A percentile compares a stretch with the other conserved stretches of the same genome.
Evolutionary conservation across 495 filamentous ascomycete genomes (phyloP).

Genomic region (Neurospora cerealis): DNA sequence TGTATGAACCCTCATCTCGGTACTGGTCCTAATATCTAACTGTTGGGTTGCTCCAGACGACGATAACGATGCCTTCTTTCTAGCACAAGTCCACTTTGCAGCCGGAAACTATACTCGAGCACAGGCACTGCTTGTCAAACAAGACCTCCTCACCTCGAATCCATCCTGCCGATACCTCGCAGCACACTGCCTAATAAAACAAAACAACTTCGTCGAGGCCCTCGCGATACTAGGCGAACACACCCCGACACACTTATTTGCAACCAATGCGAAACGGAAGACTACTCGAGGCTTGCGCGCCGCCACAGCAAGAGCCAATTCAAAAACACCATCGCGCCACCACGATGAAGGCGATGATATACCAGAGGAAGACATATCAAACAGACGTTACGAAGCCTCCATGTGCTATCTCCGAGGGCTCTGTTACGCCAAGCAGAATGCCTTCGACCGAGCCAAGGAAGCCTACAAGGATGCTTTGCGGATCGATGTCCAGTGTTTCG

Average conservation of each 20-base stretch:
- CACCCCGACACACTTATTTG: conserved; percentile 78
- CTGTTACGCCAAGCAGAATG: conserved; percentile 95
- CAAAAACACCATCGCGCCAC: conserved; percentile 32
- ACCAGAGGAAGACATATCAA: conserved; percentile 61
- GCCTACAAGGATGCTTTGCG: conserved; percentile 96
- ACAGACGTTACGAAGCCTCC: conserved; percentile 79
- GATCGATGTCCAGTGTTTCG: conserved; percentile 97
- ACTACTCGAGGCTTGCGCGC: conserved; percentile 30
- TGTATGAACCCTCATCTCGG: background rate
- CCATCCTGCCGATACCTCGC: conserved; percentile 85
- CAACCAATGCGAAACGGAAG: conserved; percentile 51
- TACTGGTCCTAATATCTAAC: background rate
- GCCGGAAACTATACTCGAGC: conserved; percentile 90
- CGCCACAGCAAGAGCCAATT: conserved; percentile 22
- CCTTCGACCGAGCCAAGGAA: conserved; percentile 92
- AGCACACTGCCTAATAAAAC: conserved; percentile 86
- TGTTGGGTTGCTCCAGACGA: conserved; percentile 38
- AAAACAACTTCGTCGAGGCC: conserved; percentile 80
- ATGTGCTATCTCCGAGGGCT: conserved; percentile 95
- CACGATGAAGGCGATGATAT: conserved; percentile 46
- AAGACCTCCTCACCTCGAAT: conserved; percentile 71
- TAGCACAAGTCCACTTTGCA: conserved; percentile 88
- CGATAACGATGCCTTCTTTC: conserved; percentile 85
- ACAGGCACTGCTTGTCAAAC: conserved; percentile 70
- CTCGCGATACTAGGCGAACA: conserved; percentile 82